Conservation (phyloP, 1,284 basidiomycete species). For the Trametes hirsuta region DNA sequence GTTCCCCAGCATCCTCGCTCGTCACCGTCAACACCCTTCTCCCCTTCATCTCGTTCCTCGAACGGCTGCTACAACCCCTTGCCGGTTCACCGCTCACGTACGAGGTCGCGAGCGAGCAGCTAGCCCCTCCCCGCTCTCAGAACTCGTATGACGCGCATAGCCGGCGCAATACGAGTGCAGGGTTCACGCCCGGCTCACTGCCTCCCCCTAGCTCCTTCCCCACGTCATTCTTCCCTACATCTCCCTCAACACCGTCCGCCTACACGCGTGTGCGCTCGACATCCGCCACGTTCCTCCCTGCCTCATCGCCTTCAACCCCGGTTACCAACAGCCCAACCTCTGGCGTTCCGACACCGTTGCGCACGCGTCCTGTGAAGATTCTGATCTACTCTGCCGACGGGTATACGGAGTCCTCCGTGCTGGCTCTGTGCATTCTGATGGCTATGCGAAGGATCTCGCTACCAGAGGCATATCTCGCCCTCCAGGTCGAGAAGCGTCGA, state of each 20-base stretch:
- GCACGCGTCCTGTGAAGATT: conserved; percentile 66
- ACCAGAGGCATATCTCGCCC: conserved; percentile 88
- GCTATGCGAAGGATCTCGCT: conserved; percentile 68
- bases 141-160: conserved; percentile 13
- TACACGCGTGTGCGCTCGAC: conserved; percentile 37
- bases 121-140: conserved; percentile 19
- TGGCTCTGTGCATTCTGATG: conserved; percentile 91
- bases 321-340: conserved; percentile 32
- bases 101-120: conserved; percentile 23
- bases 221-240: conserved; percentile 32
- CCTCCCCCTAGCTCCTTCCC: conserved; percentile 36
- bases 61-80: conserved; percentile 57
- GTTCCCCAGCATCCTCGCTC: conserved; percentile 56
- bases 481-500: conserved; percentile 71
- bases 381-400: conserved; percentile 80
- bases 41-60: conserved; percentile 63
- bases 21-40: conserved; percentile 54
- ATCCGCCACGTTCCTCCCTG: conserved; percentile 34
- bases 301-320: conserved; percentile 32
- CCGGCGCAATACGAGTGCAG: conserved; percentile 14
- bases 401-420: conserved; percentile 89
- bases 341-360: conserved; percentile 16
- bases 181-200: conserved; percentile 34
- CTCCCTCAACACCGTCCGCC: conserved; percentile 15
- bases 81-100: conserved; percentile 26